phyloP scores from a whole-genome alignment of 2,329 filamentous ascomycete genomes.

The Zalaria sp. region DNA sequence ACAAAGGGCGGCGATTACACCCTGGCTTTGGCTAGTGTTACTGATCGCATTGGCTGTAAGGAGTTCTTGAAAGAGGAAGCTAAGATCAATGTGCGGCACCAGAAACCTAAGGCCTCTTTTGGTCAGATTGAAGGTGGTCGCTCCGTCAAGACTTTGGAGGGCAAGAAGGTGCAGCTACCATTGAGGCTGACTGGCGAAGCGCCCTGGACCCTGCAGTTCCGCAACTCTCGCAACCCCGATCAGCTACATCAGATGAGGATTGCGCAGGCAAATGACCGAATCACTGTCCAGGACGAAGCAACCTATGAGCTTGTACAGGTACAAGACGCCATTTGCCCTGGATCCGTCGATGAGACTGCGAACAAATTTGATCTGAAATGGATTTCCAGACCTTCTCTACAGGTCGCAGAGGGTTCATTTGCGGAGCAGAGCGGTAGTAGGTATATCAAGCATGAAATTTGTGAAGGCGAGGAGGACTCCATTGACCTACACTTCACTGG shows the following conservation, averaged over 20 bases:
- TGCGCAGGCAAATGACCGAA: conserved; percentile 15
- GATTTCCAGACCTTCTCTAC: conserved; percentile 65
- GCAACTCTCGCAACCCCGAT: conserved; percentile 23
- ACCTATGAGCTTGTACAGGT: conserved; percentile 70
- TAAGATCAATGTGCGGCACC: conserved; percentile 74
- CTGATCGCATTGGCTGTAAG: conserved; percentile 76
- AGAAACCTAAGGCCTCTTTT: conserved; percentile 77
- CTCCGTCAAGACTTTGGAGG: conserved; percentile 61
- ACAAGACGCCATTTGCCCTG: conserved; percentile 66
- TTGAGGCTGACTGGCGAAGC: conserved; percentile 72
- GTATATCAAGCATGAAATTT: conserved; percentile 68
- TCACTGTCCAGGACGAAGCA: conserved; percentile 31
- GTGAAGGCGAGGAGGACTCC: conserved; percentile 85
- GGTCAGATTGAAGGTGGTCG: conserved; percentile 72
- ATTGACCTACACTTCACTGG: conserved; percentile 71
- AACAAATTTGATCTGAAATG: conserved; percentile 69
- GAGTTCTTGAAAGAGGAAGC: conserved; percentile 72
- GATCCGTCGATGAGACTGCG: conserved; percentile 59
- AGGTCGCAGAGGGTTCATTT: conserved; percentile 45
- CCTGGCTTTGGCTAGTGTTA: conserved; percentile 69
- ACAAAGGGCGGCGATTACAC: conserved; percentile 80
- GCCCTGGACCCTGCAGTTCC: conserved; percentile 71
- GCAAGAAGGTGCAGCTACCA: conserved; percentile 59
- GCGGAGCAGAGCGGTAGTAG: conserved; percentile 38
- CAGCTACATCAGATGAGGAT: conserved; percentile 14